A percentile compares a stretch with the other conserved stretches of the same genome.
Conservation (phyloP, 2,329 filamentous ascomycete genomes). For the Penicillium brevicompactum region DNA sequence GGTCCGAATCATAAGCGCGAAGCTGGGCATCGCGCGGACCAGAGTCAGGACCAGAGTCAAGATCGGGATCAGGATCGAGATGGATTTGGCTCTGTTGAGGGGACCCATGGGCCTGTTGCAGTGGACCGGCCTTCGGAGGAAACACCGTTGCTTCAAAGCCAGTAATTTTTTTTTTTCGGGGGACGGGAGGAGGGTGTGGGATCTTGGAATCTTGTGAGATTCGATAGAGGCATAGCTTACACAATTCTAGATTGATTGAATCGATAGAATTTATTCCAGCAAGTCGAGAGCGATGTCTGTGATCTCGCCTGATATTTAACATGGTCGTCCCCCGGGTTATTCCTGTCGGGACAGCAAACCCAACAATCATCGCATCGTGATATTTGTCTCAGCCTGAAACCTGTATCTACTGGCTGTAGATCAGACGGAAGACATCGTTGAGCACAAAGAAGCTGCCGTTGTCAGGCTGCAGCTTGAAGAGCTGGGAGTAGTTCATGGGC, state of each 20-base stretch:
- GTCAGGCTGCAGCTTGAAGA: slow-evolving; percentile 80
- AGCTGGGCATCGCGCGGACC: slow-evolving; percentile 22
- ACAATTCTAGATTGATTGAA: slow-evolving; percentile 6
- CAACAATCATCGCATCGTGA: slow-evolving; percentile 22
- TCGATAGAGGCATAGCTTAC: slow-evolving; percentile 2
- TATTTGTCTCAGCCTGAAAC: slow-evolving; percentile 4
- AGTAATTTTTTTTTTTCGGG: slow-evolving; percentile 13
- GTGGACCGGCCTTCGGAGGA: slow-evolving; percentile 34
- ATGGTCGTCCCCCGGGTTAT: slow-evolving; percentile 4
- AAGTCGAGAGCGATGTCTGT: not conserved
- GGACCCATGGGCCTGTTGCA: slow-evolving; percentile 11
- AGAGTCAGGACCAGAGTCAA: slow-evolving; percentile 10
- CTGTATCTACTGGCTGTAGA: slow-evolving; percentile 56
- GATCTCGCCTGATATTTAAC: slow-evolving; percentile 1
- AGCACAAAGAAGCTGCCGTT: slow-evolving; percentile 78
- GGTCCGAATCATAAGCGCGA: slow-evolving; percentile 48
- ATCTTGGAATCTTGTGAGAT: not conserved
- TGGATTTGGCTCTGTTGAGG: slow-evolving; percentile 2
- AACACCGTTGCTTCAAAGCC: slow-evolving; percentile 37
- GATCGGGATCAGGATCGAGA: slow-evolving; percentile 17
- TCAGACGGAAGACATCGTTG: slow-evolving; percentile 94
- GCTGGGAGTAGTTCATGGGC: slow-evolving; percentile 88
- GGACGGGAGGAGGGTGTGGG: not conserved
- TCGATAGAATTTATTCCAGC: slow-evolving; percentile 4
- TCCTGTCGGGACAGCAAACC: not conserved